Conservation (phyloP, 441 rosid genomes). For the Euphorbia schlechtendalii region DNA sequence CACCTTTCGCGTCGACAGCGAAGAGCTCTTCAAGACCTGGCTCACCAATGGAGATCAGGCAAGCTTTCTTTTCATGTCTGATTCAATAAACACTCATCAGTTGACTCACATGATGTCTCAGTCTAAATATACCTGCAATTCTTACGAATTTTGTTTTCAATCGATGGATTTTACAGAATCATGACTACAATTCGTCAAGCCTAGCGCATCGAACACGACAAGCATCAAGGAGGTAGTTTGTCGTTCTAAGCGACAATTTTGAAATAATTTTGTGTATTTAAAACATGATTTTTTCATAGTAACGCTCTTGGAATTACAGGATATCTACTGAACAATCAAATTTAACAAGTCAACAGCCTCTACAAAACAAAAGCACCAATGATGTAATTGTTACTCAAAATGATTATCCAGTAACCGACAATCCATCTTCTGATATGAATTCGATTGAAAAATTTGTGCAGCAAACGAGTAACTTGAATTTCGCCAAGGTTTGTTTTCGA, state of each 20-base stretch:
- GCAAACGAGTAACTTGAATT: constrained; percentile 36
- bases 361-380: constrained; percentile 39
- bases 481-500: constrained; percentile 49
- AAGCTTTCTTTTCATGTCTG: constrained; percentile 20
- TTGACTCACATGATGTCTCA: too few relatives aligned
- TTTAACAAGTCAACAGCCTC: constrained; percentile 35
- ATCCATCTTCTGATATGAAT: constrained; percentile 28
- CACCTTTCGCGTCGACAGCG: constrained; percentile 57
- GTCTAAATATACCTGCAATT: too few relatives aligned
- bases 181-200: constrained; percentile 38
- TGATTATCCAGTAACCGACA: constrained; percentile 21
- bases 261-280: too few relatives aligned
- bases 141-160: too few relatives aligned
- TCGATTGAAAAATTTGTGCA: constrained; percentile 40
- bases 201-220: constrained; percentile 49
- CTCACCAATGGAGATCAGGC: constrained; percentile 76
- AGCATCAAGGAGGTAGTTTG: constrained; percentile 50
- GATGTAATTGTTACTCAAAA: constrained; percentile 32
- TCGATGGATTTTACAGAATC: constrained; percentile 36
- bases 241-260: background rate
- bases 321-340: constrained; percentile 40
- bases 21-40: constrained; percentile 76
- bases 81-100: too few relatives aligned
- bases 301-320: too few relatives aligned
- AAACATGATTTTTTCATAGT: too few relatives aligned